phyloP scores from a whole-genome alignment of 208 protist genomes.

The Leishmania major region DNA sequence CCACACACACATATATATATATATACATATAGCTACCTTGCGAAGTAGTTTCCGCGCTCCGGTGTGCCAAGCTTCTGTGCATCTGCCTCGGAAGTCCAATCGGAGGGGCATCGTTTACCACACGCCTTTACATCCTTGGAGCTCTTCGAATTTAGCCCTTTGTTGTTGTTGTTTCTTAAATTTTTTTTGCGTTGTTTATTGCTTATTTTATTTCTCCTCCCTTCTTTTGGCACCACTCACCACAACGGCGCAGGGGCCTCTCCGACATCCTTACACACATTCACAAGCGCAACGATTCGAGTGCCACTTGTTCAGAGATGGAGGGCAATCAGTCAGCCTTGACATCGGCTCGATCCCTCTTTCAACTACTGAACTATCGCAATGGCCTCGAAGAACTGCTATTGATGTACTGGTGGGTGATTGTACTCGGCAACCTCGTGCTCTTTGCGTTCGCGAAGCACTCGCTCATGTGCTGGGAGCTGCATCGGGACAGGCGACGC shows the following conservation, averaged over 20 bases:
- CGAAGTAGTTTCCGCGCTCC: neutral
- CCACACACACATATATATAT: neutral
- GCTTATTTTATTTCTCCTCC: neutral
- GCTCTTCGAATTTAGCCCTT: neutral
- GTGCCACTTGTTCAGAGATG: neutral
- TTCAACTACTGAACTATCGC: neutral
- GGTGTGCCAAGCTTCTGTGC: neutral
- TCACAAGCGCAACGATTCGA: neutral
- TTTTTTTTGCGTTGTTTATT: neutral
- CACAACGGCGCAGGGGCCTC: neutral
- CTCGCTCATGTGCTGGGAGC: conserved; percentile 29
- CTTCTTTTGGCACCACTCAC: neutral
- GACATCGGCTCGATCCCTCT: neutral
- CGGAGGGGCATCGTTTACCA: neutral
- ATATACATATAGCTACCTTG: neutral
- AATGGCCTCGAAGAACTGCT: conserved; percentile 12
- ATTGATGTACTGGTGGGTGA: conserved; percentile 28
- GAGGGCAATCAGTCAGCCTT: neutral
- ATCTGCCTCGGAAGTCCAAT: neutral
- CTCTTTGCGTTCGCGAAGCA: conserved; percentile 20
- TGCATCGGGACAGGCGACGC: conserved; percentile 22
- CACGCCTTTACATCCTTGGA: neutral
- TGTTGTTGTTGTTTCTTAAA: neutral
- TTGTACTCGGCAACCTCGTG: conserved; percentile 15
- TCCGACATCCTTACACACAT: neutral